These are phyloP conservation scores for Microbotryum saponariae DNA, from an alignment of 1,284 basidiomycete genomes.

Conservation along the genomic window DNA sequence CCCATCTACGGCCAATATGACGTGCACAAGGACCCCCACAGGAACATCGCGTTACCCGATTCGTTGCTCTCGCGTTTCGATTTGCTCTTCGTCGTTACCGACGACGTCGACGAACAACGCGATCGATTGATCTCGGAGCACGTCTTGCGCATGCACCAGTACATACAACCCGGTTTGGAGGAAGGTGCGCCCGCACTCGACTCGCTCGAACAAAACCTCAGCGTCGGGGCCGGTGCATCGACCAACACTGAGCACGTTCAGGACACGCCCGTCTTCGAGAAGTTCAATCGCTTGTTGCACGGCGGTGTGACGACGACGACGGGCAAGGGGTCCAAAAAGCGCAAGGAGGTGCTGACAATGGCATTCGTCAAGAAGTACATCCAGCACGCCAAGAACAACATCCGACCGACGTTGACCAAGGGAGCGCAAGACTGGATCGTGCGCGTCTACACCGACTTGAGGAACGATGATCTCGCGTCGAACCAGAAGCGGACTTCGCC, in stretches of 20 bases:
- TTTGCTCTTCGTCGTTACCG: constrained; percentile 93
- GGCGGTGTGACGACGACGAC: constrained; percentile 56
- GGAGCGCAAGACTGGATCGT: constrained; percentile 93
- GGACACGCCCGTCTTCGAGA: constrained; percentile 83
- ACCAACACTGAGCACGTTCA: constrained; percentile 45
- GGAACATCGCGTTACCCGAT: constrained; percentile 96
- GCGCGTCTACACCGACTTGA: constrained; percentile 79
- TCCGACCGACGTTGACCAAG: constrained; percentile 77
- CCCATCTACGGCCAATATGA: constrained; percentile 99
- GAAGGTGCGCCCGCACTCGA: constrained; percentile 83
- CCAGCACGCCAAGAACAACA: constrained; percentile 88
- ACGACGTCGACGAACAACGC: constrained; percentile 90
- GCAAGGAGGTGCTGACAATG: constrained; percentile 81
- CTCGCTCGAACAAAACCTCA: constrained; percentile 75
- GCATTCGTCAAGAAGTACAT: constrained; percentile 98
- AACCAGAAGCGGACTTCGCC: constrained; percentile 96
- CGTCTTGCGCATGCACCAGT: constrained; percentile 94
- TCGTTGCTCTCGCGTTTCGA: constrained; percentile 99
- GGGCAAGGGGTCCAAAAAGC: constrained; percentile 46
- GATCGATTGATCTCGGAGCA: constrained; percentile 96
- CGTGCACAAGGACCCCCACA: constrained; percentile 98
- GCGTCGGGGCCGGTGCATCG: constrained; percentile 54
- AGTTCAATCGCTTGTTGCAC: constrained; percentile 92
- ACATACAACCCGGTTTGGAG: constrained; percentile 90
- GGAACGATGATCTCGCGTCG: constrained; percentile 85